Evolutionary conservation across 495 filamentous ascomycete genomes (phyloP).

Genomic region (Penicillium steckii): DNA sequence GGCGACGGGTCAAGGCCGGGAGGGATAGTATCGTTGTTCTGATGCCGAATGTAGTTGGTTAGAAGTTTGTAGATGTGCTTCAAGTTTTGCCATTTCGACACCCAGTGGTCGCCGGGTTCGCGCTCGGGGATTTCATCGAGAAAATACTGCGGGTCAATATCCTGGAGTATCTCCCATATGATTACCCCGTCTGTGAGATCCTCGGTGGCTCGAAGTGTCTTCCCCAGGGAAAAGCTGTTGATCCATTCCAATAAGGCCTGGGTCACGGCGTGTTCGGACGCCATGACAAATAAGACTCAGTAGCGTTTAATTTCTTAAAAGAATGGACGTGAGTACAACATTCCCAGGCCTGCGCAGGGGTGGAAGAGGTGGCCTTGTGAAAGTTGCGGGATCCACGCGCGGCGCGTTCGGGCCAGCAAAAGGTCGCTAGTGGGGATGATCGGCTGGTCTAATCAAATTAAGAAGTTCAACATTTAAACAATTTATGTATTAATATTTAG

Average conservation of each 20-base stretch:
- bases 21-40: constrained; percentile 48
- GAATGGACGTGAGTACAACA: constrained; percentile 19
- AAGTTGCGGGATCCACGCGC: constrained; percentile 24
- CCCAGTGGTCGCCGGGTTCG: constrained; percentile 50
- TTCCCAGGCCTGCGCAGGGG: constrained; percentile 10
- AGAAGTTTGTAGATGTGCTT: constrained; percentile 69
- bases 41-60: constrained; percentile 61
- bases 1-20: constrained; percentile 49
- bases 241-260: constrained; percentile 60
- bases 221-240: constrained; percentile 51
- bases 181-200: constrained; percentile 75
- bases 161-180: constrained; percentile 66
- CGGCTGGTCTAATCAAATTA: background rate
- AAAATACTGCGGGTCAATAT: constrained; percentile 70
- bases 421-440: constrained; percentile 18
- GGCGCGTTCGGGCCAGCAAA: constrained; percentile 4
- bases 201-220: constrained; percentile 47
- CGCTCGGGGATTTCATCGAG: constrained; percentile 57
- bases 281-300: constrained; percentile 31
- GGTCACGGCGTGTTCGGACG: constrained; percentile 44
- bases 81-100: constrained; percentile 57
- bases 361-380: constrained; percentile 7
- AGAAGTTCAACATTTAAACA: too few relatives aligned
- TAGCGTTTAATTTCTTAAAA: constrained; percentile 8
- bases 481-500: too few relatives aligned